These are phyloP conservation scores for Mesembryanthemum crystallinum DNA, from an alignment of 148 eudicot species.

Conservation along the genomic window DNA sequence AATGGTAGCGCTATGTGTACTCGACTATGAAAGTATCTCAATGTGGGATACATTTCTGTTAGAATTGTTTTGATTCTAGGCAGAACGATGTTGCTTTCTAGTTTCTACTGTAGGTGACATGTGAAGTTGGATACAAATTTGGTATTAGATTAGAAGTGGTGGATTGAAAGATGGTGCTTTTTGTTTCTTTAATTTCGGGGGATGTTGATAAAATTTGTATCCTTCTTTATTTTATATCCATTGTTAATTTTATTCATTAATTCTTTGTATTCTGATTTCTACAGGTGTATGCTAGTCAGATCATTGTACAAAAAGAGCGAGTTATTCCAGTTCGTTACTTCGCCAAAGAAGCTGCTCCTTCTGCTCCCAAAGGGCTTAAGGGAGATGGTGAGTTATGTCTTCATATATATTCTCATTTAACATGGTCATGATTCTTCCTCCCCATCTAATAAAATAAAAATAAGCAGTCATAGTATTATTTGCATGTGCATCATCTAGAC, in stretches of 20 bases:
- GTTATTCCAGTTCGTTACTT: constrained; percentile 54
- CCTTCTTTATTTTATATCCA: not conserved
- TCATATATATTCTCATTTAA: not conserved
- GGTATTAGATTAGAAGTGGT: not conserved
- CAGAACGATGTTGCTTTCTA: not conserved
- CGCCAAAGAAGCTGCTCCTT: constrained; percentile 68
- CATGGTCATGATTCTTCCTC: not conserved
- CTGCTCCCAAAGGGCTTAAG: constrained; percentile 51
- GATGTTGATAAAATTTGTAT: not conserved
- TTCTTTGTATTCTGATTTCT: not conserved
- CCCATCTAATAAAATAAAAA: too few relatives aligned
- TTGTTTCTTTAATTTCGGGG: not conserved
- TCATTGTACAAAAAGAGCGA: constrained; percentile 47
- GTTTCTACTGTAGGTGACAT: not conserved
- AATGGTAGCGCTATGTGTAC: not conserved
- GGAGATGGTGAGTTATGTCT: constrained; percentile 73
- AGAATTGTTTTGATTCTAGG: not conserved
- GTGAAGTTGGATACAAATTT: not conserved
- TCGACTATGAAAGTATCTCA: not conserved
- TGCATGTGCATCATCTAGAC: not conserved
- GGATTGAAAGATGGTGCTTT: not conserved
- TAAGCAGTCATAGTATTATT: too few relatives aligned
- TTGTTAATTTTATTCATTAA: constrained; percentile 10
- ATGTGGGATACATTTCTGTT: not conserved
- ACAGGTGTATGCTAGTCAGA: constrained; percentile 49